Evolutionary conservation across 2,329 filamentous ascomycete species (phyloP).

Genomic region (Alternaria gansuensis): DNA sequence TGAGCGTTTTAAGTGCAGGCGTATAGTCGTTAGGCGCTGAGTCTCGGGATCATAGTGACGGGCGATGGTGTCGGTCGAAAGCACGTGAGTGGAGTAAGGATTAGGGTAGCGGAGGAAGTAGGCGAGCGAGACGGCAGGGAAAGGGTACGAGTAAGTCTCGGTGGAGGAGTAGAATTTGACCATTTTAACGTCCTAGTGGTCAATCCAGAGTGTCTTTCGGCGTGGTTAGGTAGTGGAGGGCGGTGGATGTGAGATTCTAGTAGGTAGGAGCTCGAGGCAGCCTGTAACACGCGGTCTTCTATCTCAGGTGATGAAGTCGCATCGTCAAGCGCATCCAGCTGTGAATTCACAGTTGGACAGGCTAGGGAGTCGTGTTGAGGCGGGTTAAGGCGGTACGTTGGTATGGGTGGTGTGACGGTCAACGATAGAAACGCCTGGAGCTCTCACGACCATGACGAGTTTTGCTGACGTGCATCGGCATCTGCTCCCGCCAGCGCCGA

Average conservation of each 20-base stretch:
- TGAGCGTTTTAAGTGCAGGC: constrained; percentile 83
- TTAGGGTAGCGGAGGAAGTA: constrained; percentile 92
- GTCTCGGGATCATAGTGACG: constrained; percentile 76
- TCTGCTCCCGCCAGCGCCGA: constrained; percentile 13
- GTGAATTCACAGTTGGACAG: constrained; percentile 23
- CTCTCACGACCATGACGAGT: constrained; percentile 39
- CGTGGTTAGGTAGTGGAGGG: constrained; percentile 1
- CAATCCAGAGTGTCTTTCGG: not conserved
- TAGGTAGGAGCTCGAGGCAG: constrained; percentile 28
- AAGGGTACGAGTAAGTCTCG: constrained; percentile 80
- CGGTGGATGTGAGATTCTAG: constrained; percentile 10
- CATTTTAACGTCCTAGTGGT: constrained; percentile 45
- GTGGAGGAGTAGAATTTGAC: constrained; percentile 64
- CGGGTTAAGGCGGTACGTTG: constrained; percentile 19
- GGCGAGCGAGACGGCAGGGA: constrained; percentile 84
- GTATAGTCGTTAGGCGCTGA: constrained; percentile 78
- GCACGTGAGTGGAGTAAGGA: constrained; percentile 81
- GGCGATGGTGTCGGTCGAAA: constrained; percentile 83
- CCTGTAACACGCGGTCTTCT: constrained; percentile 37
- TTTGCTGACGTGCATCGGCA: constrained; percentile 32
- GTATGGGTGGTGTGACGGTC: constrained; percentile 32
- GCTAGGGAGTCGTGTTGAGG: constrained; percentile 9
- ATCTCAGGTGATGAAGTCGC: constrained; percentile 34
- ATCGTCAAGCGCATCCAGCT: constrained; percentile 44
- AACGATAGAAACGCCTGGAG: constrained; percentile 23